Evolutionary conservation across 2,329 filamentous ascomycete genomes (phyloP), one percentile per base, ranked within the genome.

Genomic region (Aspergillus arachidicola): DNA sequence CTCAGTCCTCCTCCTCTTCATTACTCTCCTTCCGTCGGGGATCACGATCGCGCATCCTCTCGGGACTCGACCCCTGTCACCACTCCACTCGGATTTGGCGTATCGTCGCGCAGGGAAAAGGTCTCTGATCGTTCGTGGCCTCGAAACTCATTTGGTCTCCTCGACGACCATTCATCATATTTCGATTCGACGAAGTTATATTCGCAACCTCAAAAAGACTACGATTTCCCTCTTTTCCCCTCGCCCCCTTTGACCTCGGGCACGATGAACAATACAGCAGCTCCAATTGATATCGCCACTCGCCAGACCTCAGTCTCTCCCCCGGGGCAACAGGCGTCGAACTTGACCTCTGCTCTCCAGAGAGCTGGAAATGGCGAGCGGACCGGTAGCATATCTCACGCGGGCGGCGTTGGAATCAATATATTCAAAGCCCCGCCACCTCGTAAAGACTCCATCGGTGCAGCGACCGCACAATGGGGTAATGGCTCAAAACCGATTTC

Each of bases 341-440:
- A 87, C 71, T 79, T 89, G 68, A 89, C 86, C 6, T 87, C 85
- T 54, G 86, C 87, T 55, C 78, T 89, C 62, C 85, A 87, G 71
- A 80, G 82, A 60, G 81, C 78, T 51, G 75, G 76, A 41, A 80
- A 76, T 62, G 75, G 76, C 63, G 79, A 80, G 64, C 77, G 78
- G n/a, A 71, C 73, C 46, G 76, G 79, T 12, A 79, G 79, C 59
- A 70, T 78, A 62, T 80, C 83, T 64, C 80, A 79, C 71, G 77
- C 83, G 63, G 75, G 77, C 53, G 79, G 78, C 54, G 71, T 71
- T 59, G 77, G 69, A 28, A 69, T 78, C 64, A 75, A 72, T 59
- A 73, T 76, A 36, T 79, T 79, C 66, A 80, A 78, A 61, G 66
- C 76, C 23, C 72, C 74, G 14, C 73, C 75, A 64, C 80, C 79